These are phyloP conservation scores for Saraca asoca DNA, from an alignment of 331 rosid genomes.

Conservation along the genomic window DNA sequence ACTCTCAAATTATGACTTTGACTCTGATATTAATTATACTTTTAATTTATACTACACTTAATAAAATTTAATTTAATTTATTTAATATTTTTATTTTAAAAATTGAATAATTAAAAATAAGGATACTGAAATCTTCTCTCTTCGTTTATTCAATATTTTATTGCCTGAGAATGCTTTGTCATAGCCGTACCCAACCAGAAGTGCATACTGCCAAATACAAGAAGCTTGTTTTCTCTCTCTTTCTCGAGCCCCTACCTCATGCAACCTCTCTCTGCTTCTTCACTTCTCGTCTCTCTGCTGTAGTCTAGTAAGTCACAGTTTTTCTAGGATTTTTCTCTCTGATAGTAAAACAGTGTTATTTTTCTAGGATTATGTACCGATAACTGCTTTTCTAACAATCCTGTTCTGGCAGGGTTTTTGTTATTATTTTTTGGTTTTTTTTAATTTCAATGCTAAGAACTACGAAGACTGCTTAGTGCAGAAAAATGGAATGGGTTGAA, in stretches of 20 bases:
- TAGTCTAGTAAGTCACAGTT: slow-evolving; percentile 12
- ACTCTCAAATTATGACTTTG: too few species aligned
- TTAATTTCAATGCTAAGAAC: background rate
- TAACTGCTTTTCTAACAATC: slow-evolving; percentile 17
- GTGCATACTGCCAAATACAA: slow-evolving; percentile 46
- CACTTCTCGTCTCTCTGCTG: slow-evolving; percentile 25
- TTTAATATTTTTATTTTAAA: too few species aligned
- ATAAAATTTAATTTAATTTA: too few species aligned
- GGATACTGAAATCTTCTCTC: too few species aligned
- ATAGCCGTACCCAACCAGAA: slow-evolving; percentile 34
- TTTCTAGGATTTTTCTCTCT: background rate
- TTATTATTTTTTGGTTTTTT: background rate
- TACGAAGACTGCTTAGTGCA: background rate
- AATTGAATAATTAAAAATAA: too few species aligned
- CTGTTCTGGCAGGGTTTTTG: slow-evolving; percentile 21
- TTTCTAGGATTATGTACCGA: slow-evolving; percentile 12
- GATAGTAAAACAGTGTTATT: background rate
- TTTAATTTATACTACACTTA: too few species aligned
- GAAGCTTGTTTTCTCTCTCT: slow-evolving; percentile 50
- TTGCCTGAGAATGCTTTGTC: slow-evolving; percentile 8
- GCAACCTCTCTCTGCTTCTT: slow-evolving; percentile 13
- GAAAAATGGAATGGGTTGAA: slow-evolving; percentile 38
- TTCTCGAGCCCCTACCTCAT: slow-evolving; percentile 97
- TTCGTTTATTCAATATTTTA: slow-evolving; percentile 5
- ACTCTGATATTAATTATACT: too few species aligned